Evolutionary conservation across 225 moss, liverwort and hornwort species (phyloP).

Genomic region (Pseudisothecium myosuroides): DNA sequence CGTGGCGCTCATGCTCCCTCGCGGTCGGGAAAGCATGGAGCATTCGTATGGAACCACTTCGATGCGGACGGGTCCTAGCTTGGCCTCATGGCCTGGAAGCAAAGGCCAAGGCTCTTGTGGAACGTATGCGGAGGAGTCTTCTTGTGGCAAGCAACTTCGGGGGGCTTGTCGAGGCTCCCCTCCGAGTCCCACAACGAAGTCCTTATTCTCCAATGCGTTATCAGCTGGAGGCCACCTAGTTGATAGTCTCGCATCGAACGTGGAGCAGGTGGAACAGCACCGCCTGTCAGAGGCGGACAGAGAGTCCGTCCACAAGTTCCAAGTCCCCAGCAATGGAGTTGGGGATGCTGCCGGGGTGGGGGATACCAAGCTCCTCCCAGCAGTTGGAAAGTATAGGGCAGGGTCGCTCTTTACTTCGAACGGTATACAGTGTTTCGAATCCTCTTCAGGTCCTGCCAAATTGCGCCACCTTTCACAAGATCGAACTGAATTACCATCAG

Average conservation of each 20-base stretch:
- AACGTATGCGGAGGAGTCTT: slow-evolving; percentile 20
- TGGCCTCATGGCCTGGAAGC: slow-evolving; percentile 6
- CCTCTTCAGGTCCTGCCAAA: slow-evolving; percentile 39
- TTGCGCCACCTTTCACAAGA: slow-evolving; percentile 48
- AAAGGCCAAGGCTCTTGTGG: slow-evolving; percentile 24
- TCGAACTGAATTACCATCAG: slow-evolving; percentile 24
- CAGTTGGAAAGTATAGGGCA: slow-evolving; percentile 39
- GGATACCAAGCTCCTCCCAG: slow-evolving; percentile 39
- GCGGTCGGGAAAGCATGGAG: slow-evolving; percentile 13
- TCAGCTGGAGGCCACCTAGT: slow-evolving; percentile 25
- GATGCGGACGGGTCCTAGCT: slow-evolving; percentile 20
- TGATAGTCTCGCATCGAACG: slow-evolving; percentile 27
- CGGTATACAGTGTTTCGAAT: slow-evolving; percentile 48
- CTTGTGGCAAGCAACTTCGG: slow-evolving; percentile 20
- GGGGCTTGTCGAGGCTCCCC: slow-evolving; percentile 36
- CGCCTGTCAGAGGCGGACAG: slow-evolving; percentile 19
- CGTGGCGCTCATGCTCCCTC: slow-evolving; percentile 9
- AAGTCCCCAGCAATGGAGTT: slow-evolving; percentile 13
- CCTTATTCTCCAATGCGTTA: slow-evolving; percentile 41
- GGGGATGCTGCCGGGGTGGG: slow-evolving; percentile 32
- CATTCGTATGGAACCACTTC: slow-evolving; percentile 12
- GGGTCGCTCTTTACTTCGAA: slow-evolving; percentile 33
- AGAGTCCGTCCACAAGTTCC: slow-evolving; percentile 32
- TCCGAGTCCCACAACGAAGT: slow-evolving; percentile 41
- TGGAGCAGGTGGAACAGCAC: slow-evolving; percentile 28